A percentile compares a stretch with the other conserved stretches of the same genome.
Conservation (phyloP, 129 eudicot species). For the Sambucus nigra region DNA sequence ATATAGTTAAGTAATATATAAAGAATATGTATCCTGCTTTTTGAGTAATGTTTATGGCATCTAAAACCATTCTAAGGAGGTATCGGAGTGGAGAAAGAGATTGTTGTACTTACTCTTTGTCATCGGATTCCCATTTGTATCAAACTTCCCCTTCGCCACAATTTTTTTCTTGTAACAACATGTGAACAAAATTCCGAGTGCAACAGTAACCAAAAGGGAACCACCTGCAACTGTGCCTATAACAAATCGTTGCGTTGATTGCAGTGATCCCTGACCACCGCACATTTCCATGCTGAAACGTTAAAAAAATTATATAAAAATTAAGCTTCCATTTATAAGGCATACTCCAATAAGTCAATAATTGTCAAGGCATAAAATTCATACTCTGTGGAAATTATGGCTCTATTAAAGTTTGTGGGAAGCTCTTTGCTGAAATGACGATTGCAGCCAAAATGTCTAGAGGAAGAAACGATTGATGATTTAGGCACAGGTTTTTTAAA, state of each 20-base stretch:
- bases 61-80: no score
- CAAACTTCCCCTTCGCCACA: conserved; percentile 20
- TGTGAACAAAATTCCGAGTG: conserved; percentile 22
- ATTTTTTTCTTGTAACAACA: conserved; percentile 39
- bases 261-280: conserved; percentile 25
- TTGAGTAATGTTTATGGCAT: no score
- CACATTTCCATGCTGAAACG: conserved; percentile 56
- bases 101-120: conserved; percentile 48
- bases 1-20: neutral
- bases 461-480: neutral
- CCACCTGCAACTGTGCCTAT: conserved; percentile 47
- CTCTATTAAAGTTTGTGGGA: conserved; percentile 30
- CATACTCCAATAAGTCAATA: neutral
- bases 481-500: neutral
- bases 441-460: conserved; percentile 72
- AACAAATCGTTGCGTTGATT: conserved; percentile 19
- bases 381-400: conserved; percentile 64
- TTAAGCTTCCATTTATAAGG: no score
- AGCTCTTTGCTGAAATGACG: conserved; percentile 31
- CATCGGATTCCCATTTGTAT: conserved; percentile 31
- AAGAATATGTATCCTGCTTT: no score
- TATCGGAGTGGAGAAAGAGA: no score
- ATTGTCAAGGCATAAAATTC: conserved; percentile 15
- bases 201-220: conserved; percentile 25
- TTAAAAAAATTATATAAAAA: conserved; percentile 1